Evolutionary conservation across 108 stramenopile species (phyloP), one percentile per base, ranked within the genome.

Genomic region (Skeletonema tropicum): DNA sequence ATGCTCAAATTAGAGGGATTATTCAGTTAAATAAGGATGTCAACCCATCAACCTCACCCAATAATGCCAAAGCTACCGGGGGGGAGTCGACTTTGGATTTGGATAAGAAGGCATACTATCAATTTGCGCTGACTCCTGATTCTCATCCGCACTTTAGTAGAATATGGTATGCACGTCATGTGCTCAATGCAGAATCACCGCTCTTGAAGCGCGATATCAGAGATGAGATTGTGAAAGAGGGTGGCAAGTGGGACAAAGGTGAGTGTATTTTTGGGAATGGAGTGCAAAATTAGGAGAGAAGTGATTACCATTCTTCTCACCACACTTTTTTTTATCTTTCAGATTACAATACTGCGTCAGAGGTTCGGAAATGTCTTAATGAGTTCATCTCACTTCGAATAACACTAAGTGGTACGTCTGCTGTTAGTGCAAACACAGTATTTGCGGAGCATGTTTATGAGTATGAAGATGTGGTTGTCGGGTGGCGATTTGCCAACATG

Each of bases 401-500:
- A 23, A 73, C 73, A 8, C 55, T 73, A 5, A 73, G 73, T 41
- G 74, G 74, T 17, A 75, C 74, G 38, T 68, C 74, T 12, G 68
- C 66, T 11, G 60, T 69, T 11, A 68, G 60, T 48, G 67, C 74
- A 9, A 38, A 33, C 14, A 67, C 74, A 21, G 74, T 75, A 5
- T 69, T 58, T 61, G 57, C 67, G 11, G 67, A 75, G 31, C 66
- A 75, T 30, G 67, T 75, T 8, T 75, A 75, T 48, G 66, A 60
- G 38, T 69, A 60, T 49, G 68, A 75, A 60, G 74, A 75, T 61
- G 68, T 75, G 2, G 68, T 25, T 45, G 74, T 75, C 19, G 74
- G 74, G 12, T 75, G 66, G 67, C 66, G 68, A 41, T 75, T 75
- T 45, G 74, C 74, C 25, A 75, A 75, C 29, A 75, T 75, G 66